These are phyloP conservation scores for Paramecium primaurelia DNA, from an alignment of 73 alveolate species.

Conservation along the genomic window DNA sequence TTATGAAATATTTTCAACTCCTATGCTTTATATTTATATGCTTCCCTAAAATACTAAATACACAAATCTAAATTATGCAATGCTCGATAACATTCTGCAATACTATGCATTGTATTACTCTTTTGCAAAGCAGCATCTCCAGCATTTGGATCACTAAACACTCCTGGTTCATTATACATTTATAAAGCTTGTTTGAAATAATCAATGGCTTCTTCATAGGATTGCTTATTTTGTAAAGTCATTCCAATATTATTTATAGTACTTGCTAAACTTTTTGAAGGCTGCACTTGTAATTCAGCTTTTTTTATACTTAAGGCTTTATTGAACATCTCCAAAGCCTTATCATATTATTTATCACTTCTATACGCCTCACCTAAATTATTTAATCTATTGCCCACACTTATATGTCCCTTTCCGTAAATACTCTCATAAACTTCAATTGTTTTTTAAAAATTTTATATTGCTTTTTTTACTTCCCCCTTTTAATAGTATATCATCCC, in stretches of 20 bases:
- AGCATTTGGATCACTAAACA: slow-evolving; percentile 34
- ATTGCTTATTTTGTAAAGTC: neutral
- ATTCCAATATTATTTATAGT: slow-evolving; percentile 43
- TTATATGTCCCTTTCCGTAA: neutral
- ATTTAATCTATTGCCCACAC: slow-evolving; percentile 32
- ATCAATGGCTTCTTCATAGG: slow-evolving; percentile 26
- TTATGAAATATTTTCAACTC: slow-evolving; percentile 25
- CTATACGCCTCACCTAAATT: slow-evolving; percentile 46
- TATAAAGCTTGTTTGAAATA: neutral
- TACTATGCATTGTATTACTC: slow-evolving; percentile 45
- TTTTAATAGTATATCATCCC: slow-evolving; percentile 43
- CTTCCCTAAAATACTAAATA: slow-evolving; percentile 4
- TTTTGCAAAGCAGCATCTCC: slow-evolving; percentile 46
- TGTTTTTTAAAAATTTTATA: slow-evolving; percentile 12
- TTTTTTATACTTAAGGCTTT: slow-evolving; percentile 8
- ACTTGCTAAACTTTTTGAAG: slow-evolving; percentile 44
- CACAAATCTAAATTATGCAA: neutral
- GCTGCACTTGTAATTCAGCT: neutral
- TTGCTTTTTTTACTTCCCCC: slow-evolving; percentile 14
- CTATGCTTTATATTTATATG: neutral
- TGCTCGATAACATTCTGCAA: slow-evolving; percentile 37
- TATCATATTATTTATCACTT: slow-evolving; percentile 36
- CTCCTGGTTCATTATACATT: slow-evolving; percentile 54
- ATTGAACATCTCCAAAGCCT: slow-evolving; percentile 41
- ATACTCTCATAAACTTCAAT: slow-evolving; percentile 45